Evolutionary conservation across 2,329 filamentous ascomycete species (phyloP).

Genomic region (Fusarium sp.): DNA sequence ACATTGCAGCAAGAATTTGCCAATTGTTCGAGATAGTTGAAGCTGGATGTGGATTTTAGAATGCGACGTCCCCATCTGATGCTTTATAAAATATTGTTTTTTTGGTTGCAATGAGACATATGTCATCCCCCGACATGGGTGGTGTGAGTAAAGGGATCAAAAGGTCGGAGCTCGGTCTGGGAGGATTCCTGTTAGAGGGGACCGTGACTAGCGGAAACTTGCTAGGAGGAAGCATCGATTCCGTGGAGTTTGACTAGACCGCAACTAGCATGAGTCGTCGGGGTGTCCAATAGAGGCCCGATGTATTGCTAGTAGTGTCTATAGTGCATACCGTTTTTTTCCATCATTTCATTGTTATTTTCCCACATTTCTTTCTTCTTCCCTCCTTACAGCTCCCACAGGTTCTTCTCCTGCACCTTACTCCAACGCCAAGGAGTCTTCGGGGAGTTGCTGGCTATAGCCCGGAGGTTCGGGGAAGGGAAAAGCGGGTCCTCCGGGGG

Average conservation of each 20-base stretch:
- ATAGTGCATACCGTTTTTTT: neutral
- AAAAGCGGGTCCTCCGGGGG: slow-evolving; percentile 13
- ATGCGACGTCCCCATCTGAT: slow-evolving; percentile 3
- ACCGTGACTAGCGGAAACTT: neutral
- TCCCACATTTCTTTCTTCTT: neutral
- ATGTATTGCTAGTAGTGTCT: neutral
- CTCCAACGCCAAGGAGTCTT: neutral
- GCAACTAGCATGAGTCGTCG: neutral
- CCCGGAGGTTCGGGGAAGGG: slow-evolving; percentile 11
- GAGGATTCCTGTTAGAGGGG: slow-evolving; percentile 28
- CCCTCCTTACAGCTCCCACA: too few species aligned
- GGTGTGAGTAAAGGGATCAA: slow-evolving; percentile 16
- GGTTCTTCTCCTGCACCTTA: neutral
- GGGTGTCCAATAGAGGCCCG: neutral
- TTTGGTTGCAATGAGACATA: neutral
- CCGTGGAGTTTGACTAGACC: neutral
- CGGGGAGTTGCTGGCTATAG: slow-evolving; percentile 33
- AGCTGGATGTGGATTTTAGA: too few species aligned
- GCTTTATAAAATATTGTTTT: slow-evolving; percentile 19
- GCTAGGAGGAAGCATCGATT: neutral
- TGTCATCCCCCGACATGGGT: slow-evolving; percentile 19
- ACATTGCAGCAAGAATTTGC: slow-evolving; percentile 21
- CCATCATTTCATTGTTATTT: neutral
- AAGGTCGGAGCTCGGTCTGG: slow-evolving; percentile 34
- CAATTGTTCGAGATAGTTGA: neutral